Evolutionary conservation across 139 green algal genomes (phyloP).

Genomic region (Tetratostichococcus sp.): DNA sequence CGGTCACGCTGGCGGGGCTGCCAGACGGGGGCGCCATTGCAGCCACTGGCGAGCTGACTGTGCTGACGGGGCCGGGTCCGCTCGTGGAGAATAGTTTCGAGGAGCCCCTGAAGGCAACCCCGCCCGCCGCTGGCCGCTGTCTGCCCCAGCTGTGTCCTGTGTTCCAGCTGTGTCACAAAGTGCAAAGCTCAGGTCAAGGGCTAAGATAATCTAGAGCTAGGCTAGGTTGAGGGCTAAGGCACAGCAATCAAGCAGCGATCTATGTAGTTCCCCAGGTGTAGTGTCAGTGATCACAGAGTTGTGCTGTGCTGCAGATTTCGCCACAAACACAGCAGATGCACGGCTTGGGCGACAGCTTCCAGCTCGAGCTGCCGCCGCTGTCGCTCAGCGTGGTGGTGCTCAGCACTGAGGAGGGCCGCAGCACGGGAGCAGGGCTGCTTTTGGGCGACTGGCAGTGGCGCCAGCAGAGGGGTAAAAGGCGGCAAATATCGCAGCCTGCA

Average conservation of each 20-base stretch:
- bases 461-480: too few species aligned
- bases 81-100: constrained; percentile 29
- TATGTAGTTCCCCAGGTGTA: too few species aligned
- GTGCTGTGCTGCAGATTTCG: neutral
- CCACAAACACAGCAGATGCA: neutral
- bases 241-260: too few species aligned
- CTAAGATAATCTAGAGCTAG: too few species aligned
- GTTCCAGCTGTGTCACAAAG: too few species aligned
- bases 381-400: neutral
- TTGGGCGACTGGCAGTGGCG: too few species aligned
- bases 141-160: too few species aligned
- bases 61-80: constrained; percentile 11
- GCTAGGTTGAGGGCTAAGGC: too few species aligned
- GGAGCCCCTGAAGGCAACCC: constrained; percentile 13
- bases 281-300: too few species aligned
- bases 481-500: too few species aligned
- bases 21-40: neutral
- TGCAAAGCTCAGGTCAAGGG: too few species aligned
- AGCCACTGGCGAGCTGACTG: neutral
- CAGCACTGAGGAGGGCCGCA: neutral
- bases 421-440: neutral
- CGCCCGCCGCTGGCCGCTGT: too few species aligned
- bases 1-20: neutral
- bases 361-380: constrained; percentile 16
- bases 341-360: constrained; percentile 7